Percentiles rank a stretch among this genome's conserved stretches.
Conservation (phyloP, 1,284 basidiomycete species). For the Fomitopsis pinicola region DNA sequence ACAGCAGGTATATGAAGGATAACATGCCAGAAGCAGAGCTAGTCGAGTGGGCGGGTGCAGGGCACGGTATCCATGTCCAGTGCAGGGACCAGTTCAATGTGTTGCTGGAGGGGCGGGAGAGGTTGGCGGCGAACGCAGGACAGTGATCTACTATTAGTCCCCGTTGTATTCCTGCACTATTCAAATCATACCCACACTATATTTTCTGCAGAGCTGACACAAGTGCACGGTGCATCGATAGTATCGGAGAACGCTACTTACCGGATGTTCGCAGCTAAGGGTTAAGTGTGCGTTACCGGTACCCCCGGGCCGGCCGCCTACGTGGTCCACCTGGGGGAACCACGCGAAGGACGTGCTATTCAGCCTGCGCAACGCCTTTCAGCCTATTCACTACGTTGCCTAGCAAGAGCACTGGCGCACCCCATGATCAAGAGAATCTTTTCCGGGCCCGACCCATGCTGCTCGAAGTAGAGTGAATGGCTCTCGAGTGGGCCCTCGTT, state of each 20-base stretch:
- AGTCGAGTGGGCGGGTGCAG: slow-evolving; percentile 58
- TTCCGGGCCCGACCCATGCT: slow-evolving; percentile 61
- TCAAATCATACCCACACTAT: not conserved
- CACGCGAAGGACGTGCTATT: slow-evolving; percentile 64
- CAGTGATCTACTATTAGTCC: not conserved
- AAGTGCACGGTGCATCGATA: not conserved
- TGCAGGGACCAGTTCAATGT: slow-evolving; percentile 46
- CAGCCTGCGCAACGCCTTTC: slow-evolving; percentile 31
- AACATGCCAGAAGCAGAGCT: slow-evolving; percentile 69
- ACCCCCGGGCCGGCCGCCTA: no score
- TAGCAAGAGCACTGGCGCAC: slow-evolving; percentile 18
- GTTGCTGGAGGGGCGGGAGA: slow-evolving; percentile 49
- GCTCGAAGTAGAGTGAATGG: slow-evolving; percentile 74
- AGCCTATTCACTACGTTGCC: not conserved
- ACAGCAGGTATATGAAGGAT: slow-evolving; percentile 56
- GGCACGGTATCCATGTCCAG: slow-evolving; percentile 68
- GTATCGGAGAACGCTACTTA: no score
- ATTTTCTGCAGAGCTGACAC: no score
- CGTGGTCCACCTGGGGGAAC: slow-evolving; percentile 56
- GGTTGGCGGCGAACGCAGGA: not conserved
- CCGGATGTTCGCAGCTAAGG: no score
- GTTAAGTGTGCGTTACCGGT: no score
- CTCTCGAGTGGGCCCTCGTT: slow-evolving; percentile 51
- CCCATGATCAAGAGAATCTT: slow-evolving; percentile 76
- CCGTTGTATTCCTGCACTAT: not conserved